phyloP scores from a whole-genome alignment of 129 eudicot species.

The Logfia minima region DNA sequence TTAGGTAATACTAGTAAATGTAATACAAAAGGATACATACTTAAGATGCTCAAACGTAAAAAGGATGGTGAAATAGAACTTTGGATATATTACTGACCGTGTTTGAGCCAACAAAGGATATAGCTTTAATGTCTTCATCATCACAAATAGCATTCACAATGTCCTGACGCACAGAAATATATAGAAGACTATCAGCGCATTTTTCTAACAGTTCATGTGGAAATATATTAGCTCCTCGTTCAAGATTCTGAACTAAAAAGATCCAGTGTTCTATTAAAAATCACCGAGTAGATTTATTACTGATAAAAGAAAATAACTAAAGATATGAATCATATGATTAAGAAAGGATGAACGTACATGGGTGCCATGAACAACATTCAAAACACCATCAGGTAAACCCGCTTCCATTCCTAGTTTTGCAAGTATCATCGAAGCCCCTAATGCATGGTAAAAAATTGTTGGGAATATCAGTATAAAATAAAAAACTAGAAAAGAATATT shows the following conservation, averaged over 20 bases:
- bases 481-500: background rate
- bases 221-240: background rate
- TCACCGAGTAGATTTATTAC: background rate
- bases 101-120: conserved; percentile 99
- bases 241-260: background rate
- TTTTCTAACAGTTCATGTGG: no score
- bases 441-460: conserved; percentile 13
- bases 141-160: conserved; percentile 97
- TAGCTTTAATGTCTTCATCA: conserved; percentile 87
- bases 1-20: background rate
- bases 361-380: conserved; percentile 95
- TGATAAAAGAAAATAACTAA: background rate
- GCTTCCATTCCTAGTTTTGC: conserved; percentile 99
- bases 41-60: background rate
- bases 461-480: conserved; percentile 6
- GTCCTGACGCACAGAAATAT: conserved; percentile 59
- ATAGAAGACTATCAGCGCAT: background rate
- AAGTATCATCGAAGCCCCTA: conserved; percentile 93
- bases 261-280: conserved; percentile 7
- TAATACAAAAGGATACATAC: background rate
- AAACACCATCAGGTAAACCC: conserved; percentile 88
- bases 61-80: conserved; percentile 1
- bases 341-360: conserved; percentile 48
- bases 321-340: background rate
- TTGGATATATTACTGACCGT: conserved; percentile 47